These are phyloP conservation scores for Eucalyptus urophylla DNA, from an alignment of 345 rosid species.

Conservation along the genomic window DNA sequence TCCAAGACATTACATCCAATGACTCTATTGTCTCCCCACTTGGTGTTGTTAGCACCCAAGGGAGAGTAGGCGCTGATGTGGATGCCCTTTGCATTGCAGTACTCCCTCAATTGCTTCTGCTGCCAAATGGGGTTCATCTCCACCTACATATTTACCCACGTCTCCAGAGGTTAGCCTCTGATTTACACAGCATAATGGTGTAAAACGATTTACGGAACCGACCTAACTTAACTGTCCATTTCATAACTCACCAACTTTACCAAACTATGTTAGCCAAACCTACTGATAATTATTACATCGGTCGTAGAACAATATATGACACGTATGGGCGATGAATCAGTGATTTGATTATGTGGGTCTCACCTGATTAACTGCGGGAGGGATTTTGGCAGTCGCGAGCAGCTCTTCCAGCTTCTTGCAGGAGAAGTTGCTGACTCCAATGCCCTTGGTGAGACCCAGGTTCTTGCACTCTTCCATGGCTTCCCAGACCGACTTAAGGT, in stretches of 20 bases:
- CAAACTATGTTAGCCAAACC: background rate
- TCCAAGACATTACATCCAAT: background rate
- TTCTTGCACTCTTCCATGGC: slow-evolving; percentile 14
- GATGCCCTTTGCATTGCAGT: slow-evolving; percentile 4
- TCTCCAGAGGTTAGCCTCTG: background rate
- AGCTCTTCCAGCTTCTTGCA: slow-evolving; percentile 1
- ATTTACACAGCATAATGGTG: background rate
- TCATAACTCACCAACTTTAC: background rate
- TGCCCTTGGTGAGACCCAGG: slow-evolving; percentile 11
- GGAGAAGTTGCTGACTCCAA: slow-evolving; percentile 12
- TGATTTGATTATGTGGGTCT: background rate
- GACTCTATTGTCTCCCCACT: slow-evolving; percentile 1
- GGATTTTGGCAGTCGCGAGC: slow-evolving; percentile 9
- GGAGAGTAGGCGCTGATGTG: slow-evolving; percentile 8
- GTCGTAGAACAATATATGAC: background rate
- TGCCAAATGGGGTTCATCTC: slow-evolving; percentile 19
- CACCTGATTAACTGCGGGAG: slow-evolving; percentile 11
- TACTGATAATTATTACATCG: background rate
- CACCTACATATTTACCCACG: background rate
- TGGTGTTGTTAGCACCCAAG: background rate
- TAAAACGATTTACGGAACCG: background rate
- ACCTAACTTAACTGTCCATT: background rate
- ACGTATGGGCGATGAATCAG: background rate
- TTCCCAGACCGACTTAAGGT: slow-evolving; percentile 18
- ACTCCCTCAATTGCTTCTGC: slow-evolving; percentile 6